Percentiles rank a stretch among this genome's conserved stretches.
phyloP scores from a whole-genome alignment of 345 rosid species.

The Euphorbia pulcherrima region DNA sequence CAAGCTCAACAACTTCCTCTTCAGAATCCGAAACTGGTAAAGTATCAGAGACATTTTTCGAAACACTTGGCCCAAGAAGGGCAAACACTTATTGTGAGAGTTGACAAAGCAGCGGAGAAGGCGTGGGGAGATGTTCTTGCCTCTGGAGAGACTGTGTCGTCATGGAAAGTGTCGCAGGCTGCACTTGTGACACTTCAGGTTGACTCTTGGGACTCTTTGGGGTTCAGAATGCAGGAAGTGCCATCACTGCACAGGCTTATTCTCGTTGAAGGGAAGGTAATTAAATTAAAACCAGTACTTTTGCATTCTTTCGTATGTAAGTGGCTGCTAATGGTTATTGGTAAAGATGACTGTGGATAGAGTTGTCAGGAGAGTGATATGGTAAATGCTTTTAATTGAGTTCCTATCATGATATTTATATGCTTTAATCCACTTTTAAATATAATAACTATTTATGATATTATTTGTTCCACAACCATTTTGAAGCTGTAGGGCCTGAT shows the following conservation, averaged over 20 bases:
- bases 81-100: conserved; percentile 22
- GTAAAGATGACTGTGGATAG: background rate
- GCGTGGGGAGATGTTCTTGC: conserved; percentile 41
- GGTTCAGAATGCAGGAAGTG: conserved; percentile 66
- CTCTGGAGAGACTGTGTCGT: conserved; percentile 53
- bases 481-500: too few species aligned
- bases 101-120: conserved; percentile 42
- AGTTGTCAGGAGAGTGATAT: background rate
- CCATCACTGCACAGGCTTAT: conserved; percentile 62
- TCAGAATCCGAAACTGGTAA: background rate
- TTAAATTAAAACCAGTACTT: background rate
- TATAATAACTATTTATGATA: background rate
- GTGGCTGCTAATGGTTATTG: background rate
- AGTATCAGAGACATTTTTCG: background rate
- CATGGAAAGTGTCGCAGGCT: conserved; percentile 55
- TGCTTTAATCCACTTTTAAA: background rate
- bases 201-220: conserved; percentile 71
- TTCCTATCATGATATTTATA: background rate
- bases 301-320: background rate
- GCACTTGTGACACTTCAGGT: conserved; percentile 42
- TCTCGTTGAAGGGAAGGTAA: conserved; percentile 62
- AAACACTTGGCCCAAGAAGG: background rate
- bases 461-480: background rate
- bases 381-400: background rate
- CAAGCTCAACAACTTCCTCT: background rate